A percentile compares a stretch with the other conserved stretches of the same genome.
phyloP scores from a whole-genome alignment of 139 green algal species.

The Microglena sp. region DNA sequence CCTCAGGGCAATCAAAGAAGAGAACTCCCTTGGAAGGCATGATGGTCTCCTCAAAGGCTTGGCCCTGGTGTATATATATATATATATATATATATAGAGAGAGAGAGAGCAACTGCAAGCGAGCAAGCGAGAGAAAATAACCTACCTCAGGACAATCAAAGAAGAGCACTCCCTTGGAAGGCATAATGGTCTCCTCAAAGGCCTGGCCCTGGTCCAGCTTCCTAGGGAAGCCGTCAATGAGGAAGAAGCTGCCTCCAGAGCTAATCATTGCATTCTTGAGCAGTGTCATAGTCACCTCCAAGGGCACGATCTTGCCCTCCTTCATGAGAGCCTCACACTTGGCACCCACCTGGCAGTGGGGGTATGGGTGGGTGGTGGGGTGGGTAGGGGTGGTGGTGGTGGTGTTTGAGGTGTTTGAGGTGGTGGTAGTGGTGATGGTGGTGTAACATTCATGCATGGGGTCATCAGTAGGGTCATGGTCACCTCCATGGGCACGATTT shows the following conservation, averaged over 20 bases:
- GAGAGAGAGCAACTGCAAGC: conserved; percentile 42
- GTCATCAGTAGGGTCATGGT: too few relatives aligned
- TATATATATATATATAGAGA: too few relatives aligned
- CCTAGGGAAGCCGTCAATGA: conserved; percentile 89
- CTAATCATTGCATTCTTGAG: conserved; percentile 62
- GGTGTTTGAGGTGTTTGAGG: too few relatives aligned
- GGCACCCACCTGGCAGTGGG: too few relatives aligned
- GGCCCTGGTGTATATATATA: too few relatives aligned
- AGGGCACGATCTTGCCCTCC: conserved; percentile 73
- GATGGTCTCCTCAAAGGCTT: conserved; percentile 60
- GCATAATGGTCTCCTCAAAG: conserved; percentile 53
- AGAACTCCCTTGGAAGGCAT: conserved; percentile 10
- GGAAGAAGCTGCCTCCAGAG: conserved; percentile 51
- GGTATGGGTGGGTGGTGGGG: too few relatives aligned
- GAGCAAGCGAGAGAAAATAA: not conserved
- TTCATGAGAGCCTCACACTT: conserved; percentile 69
- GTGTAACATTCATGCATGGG: too few relatives aligned
- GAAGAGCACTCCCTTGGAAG: too few relatives aligned
- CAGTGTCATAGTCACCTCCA: conserved; percentile 59
- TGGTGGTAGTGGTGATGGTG: too few relatives aligned
- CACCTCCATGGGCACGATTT: conserved; percentile 72
- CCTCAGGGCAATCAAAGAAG: too few relatives aligned
- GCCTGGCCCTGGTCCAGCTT: conserved; percentile 65
- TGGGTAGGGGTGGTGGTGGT: too few relatives aligned
- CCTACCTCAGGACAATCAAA: too few relatives aligned